Evolutionary conservation across 1,139 yeast species (phyloP).

Genomic region (Sugiyamaella castrensis): DNA sequence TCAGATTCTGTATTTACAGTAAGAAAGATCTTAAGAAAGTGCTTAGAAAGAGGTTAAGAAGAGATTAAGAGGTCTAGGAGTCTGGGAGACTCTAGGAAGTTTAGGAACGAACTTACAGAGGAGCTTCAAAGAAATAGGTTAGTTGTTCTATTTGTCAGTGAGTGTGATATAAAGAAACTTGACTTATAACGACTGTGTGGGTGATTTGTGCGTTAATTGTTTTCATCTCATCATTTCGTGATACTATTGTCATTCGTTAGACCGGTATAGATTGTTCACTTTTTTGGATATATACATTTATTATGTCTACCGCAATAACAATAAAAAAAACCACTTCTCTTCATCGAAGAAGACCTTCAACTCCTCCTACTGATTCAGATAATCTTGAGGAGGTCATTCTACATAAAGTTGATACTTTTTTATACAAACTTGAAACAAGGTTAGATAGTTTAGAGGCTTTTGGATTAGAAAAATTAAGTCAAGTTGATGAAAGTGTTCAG

Average conservation of each 20-base stretch:
- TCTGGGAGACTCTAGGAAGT: too few species aligned
- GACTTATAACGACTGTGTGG: neutral
- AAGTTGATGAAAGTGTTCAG: constrained; percentile 35
- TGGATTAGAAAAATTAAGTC: constrained; percentile 33
- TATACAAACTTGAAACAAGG: constrained; percentile 32
- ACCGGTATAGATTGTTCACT: too few species aligned
- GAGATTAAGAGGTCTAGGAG: too few species aligned
- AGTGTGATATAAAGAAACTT: too few species aligned
- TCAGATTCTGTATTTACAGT: too few species aligned
- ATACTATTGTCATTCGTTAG: too few species aligned
- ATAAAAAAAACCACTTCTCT: constrained; percentile 4
- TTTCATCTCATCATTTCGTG: too few species aligned
- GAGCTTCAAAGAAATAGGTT: too few species aligned
- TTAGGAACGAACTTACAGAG: too few species aligned
- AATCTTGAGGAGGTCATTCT: constrained; percentile 25
- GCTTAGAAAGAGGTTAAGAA: too few species aligned
- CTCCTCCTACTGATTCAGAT: constrained; percentile 10
- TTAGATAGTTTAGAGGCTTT: constrained; percentile 35
- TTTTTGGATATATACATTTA: neutral
- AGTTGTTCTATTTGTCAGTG: too few species aligned
- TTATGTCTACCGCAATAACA: neutral
- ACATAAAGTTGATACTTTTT: constrained; percentile 31
- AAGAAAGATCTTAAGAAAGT: too few species aligned
- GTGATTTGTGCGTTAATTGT: neutral
- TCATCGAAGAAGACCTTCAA: constrained; percentile 10